These are phyloP conservation scores for Kokia cookei DNA, from an alignment of 441 rosid species.

Conservation along the genomic window DNA sequence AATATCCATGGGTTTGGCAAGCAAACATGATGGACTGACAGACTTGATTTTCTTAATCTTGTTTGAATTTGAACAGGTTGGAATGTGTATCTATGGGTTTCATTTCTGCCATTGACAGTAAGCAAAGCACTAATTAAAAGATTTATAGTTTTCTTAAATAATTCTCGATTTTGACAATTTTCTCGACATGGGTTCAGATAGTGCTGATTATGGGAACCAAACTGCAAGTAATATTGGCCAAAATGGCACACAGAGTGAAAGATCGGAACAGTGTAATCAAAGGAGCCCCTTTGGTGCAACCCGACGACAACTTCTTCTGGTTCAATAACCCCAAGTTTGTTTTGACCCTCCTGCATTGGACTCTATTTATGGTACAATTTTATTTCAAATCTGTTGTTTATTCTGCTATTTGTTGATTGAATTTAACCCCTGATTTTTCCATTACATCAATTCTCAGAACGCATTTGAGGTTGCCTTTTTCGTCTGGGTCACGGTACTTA, in stretches of 20 bases:
- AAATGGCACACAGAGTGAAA: conserved; percentile 47
- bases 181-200: conserved; percentile 20
- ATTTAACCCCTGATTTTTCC: background rate
- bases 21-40: background rate
- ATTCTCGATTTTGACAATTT: background rate
- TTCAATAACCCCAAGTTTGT: conserved; percentile 47
- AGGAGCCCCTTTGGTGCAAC: conserved; percentile 53
- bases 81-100: conserved; percentile 53
- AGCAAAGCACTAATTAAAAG: background rate
- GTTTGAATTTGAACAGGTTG: conserved; percentile 35
- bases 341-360: conserved; percentile 53
- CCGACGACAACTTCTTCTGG: conserved; percentile 67
- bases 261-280: conserved; percentile 29
- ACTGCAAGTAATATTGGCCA: conserved; percentile 50
- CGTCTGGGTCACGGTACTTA: conserved; percentile 56
- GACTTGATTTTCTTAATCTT: background rate
- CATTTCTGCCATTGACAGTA: conserved; percentile 62
- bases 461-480: conserved; percentile 66
- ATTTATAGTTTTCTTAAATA: background rate
- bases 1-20: no score
- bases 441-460: conserved; percentile 32
- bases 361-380: conserved; percentile 40
- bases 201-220: conserved; percentile 61
- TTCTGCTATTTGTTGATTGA: background rate
- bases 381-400: background rate